These are phyloP conservation scores for Solanum etuberosum DNA, from an alignment of 257 asterid species.

Conservation along the genomic window DNA sequence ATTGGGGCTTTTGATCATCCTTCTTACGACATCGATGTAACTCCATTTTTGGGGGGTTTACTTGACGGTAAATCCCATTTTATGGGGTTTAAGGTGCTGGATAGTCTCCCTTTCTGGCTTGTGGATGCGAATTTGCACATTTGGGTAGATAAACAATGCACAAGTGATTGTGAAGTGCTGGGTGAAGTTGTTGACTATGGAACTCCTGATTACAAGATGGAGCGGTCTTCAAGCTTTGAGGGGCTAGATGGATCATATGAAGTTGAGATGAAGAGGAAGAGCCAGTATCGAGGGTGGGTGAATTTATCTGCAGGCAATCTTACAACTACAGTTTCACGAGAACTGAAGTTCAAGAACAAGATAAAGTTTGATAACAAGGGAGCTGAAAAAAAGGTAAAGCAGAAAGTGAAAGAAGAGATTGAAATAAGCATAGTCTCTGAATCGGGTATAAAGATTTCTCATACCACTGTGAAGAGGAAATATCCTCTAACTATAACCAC, in stretches of 20 bases:
- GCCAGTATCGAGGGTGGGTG: slow-evolving; percentile 63
- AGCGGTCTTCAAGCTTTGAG: slow-evolving; percentile 17
- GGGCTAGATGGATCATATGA: slow-evolving; percentile 46
- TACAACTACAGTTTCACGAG: slow-evolving; percentile 18
- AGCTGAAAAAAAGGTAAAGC: slow-evolving; percentile 29
- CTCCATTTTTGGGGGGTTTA: slow-evolving; percentile 53
- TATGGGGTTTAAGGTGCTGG: slow-evolving; percentile 42
- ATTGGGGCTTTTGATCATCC: slow-evolving; percentile 86
- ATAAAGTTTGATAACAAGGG: slow-evolving; percentile 36
- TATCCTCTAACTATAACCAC: slow-evolving; percentile 41
- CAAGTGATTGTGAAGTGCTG: slow-evolving; percentile 20
- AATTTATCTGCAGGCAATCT: slow-evolving; percentile 55
- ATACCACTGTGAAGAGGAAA: slow-evolving; percentile 7
- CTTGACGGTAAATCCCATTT: slow-evolving; percentile 47
- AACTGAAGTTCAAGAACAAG: slow-evolving; percentile 39
- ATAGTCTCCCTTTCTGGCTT: slow-evolving; percentile 63
- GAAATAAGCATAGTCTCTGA: slow-evolving; percentile 16
- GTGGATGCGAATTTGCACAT: slow-evolving; percentile 73
- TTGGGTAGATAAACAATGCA: slow-evolving; percentile 45
- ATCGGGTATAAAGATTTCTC: slow-evolving; percentile 5
- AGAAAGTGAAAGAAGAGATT: slow-evolving; percentile 29
- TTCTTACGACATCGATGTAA: slow-evolving; percentile 60
- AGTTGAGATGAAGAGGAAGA: slow-evolving; percentile 34
- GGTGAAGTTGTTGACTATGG: slow-evolving; percentile 29
- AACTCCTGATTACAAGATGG: slow-evolving; percentile 17